A percentile compares a stretch with the other conserved stretches of the same genome.
These are phyloP conservation scores for Oryza punctata DNA, from an alignment of 176 grass and related monocot genomes.

Conservation along the genomic window DNA sequence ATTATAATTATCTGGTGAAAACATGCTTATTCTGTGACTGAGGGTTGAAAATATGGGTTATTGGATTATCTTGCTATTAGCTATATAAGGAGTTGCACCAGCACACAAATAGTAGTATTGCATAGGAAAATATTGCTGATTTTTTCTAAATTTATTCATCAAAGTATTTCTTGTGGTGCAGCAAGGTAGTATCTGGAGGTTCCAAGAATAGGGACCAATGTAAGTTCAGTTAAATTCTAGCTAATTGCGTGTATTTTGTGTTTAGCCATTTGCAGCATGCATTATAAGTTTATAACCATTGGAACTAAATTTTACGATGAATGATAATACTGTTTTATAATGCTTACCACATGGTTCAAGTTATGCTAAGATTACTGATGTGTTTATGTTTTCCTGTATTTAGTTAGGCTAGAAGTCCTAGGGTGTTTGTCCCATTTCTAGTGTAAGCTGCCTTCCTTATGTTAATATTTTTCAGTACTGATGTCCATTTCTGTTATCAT, in stretches of 20 bases:
- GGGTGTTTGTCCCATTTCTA: not conserved
- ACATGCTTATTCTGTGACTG: not conserved
- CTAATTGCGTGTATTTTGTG: not conserved
- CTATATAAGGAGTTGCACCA: not conserved
- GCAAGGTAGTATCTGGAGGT: constrained; percentile 42
- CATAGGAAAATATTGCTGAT: not conserved
- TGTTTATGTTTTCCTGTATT: not conserved
- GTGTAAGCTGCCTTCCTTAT: not conserved
- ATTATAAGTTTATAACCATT: not conserved
- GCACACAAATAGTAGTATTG: not conserved
- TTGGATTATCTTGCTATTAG: not conserved
- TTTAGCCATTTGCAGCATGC: not conserved
- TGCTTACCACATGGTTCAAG: not conserved
- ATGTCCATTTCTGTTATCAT: not conserved
- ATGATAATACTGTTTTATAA: not conserved
- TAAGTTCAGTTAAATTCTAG: constrained; percentile 22
- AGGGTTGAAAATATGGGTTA: not conserved
- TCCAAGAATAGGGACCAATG: constrained; percentile 33
- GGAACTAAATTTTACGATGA: constrained; percentile 3
- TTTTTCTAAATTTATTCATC: constrained; percentile 15
- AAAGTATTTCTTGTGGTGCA: constrained; percentile 35
- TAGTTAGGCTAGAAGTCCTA: not conserved
- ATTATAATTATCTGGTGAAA: not conserved
- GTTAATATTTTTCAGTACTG: not conserved
- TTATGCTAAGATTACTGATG: not conserved